A percentile compares a stretch with the other conserved stretches of the same genome.
phyloP scores from a whole-genome alignment of 345 rosid genomes.

The Citrus reticulata region DNA sequence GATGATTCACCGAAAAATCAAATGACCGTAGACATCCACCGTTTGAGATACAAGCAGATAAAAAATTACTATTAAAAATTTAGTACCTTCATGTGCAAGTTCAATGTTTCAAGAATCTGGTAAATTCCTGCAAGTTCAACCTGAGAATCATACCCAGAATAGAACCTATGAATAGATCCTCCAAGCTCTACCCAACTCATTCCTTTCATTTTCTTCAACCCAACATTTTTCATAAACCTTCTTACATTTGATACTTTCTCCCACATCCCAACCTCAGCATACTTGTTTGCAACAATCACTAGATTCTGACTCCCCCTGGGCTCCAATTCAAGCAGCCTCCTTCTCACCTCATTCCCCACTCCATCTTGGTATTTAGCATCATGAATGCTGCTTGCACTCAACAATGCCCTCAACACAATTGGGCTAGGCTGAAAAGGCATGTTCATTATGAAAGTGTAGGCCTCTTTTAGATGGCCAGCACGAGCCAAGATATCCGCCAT shows the following conservation, averaged over 20 bases:
- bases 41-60: neutral
- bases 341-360: constrained; percentile 44
- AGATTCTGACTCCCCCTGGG: constrained; percentile 74
- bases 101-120: constrained; percentile 40
- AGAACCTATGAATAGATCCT: constrained; percentile 56
- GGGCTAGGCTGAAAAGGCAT: constrained; percentile 62
- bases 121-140: constrained; percentile 28
- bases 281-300: constrained; percentile 72
- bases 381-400: constrained; percentile 58
- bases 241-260: constrained; percentile 60
- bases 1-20: neutral
- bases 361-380: constrained; percentile 35
- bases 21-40: neutral
- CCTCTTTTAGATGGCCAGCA: constrained; percentile 67
- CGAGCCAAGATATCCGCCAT: constrained; percentile 76
- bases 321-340: constrained; percentile 64
- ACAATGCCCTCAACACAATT: constrained; percentile 66
- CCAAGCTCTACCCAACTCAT: constrained; percentile 63
- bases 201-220: constrained; percentile 63
- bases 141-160: constrained; percentile 54
- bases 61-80: neutral
- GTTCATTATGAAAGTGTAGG: constrained; percentile 43
- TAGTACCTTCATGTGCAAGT: constrained; percentile 40
- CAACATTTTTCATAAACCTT: constrained; percentile 48
- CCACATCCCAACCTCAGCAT: constrained; percentile 82